Evolutionary conservation across 805 yeast genomes (phyloP).

Genomic region (Myxozyma vanderwaltii): DNA sequence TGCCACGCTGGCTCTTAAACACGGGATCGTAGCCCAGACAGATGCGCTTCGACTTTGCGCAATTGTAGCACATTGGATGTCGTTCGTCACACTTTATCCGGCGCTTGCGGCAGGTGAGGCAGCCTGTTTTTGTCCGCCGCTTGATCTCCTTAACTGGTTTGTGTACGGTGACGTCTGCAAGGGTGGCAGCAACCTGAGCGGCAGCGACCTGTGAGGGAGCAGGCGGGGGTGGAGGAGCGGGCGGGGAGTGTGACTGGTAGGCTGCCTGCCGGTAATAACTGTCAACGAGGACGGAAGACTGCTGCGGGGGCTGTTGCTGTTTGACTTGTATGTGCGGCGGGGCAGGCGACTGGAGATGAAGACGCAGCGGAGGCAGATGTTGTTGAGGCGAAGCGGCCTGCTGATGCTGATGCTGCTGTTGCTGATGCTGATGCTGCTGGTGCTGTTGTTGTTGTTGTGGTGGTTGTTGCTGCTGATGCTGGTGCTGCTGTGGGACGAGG

Average conservation of each 20-base stretch:
- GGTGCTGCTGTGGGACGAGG: background rate
- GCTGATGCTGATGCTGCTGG: background rate
- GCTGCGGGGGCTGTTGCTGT: background rate
- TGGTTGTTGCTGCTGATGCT: background rate
- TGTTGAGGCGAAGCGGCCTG: background rate
- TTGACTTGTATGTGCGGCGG: background rate
- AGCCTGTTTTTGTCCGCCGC: constrained; percentile 47
- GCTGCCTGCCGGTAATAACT: background rate
- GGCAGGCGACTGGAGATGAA: constrained; percentile 12
- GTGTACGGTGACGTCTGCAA: constrained; percentile 26
- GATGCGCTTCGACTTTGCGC: constrained; percentile 35
- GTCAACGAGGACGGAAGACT: constrained; percentile 11
- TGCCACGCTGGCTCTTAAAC: constrained; percentile 21
- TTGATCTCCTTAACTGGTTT: constrained; percentile 29
- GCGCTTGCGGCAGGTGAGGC: constrained; percentile 63
- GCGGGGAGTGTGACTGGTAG: background rate
- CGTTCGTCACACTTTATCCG: constrained; percentile 70
- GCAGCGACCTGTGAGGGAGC: constrained; percentile 21
- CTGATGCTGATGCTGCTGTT: background rate
- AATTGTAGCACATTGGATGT: constrained; percentile 60
- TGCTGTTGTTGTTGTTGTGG: background rate
- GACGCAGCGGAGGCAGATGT: constrained; percentile 12
- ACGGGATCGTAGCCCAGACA: constrained; percentile 36
- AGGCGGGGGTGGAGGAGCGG: constrained; percentile 2
- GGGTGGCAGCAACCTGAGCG: constrained; percentile 29